Evolutionary conservation across 208 protist species (phyloP), one percentile per base, ranked within the genome.

Genomic region (Crithidia acanthocephali): DNA sequence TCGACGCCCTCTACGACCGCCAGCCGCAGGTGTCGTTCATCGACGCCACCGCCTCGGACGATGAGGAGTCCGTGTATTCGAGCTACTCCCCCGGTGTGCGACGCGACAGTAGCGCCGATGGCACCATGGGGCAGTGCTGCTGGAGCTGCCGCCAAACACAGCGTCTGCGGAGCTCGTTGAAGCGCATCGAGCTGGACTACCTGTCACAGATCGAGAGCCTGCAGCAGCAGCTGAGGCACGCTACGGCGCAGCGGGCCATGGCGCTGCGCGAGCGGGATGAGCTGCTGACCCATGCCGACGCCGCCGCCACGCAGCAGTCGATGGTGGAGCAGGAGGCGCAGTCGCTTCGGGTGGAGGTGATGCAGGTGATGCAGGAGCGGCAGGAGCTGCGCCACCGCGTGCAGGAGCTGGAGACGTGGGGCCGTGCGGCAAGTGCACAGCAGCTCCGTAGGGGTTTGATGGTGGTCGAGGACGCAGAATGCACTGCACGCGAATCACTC

Each of bases 241-340:
- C 64, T 6, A 53, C 55, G 23, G 58, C 64, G 15, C 72, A 77
- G 50, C 72, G 72, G 15, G 44, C 57, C 5, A 13, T 62, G 16
- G 72, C 72, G 15, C 35, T 67, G 48, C 58, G 48, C 57, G 72
- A 77, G 63, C 72, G 72, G 20, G 68, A 77, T 33, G 72, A 66
- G n/a, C 58, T 77, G 5, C 63, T 77, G n/a, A 55, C 45, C 10
- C 56, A 42, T 40, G 11, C 58, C 30, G 72, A 77, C 45, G 59
- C 22, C 0, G 56, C 63, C 6, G 20, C 59, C 13, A n/a, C 53
- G 30, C 45, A 53, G 48, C 45, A 64, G 37, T 60, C 32, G 27
- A 50, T 71, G 37, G 42, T 66, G 0, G 64, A 71, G 65, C 72
- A 67, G 25, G 58, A 66, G 58, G 45, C 64, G n/a, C 55, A 67